Base-by-base conservation (phyloP, 805 yeast species). In the Starmerella apis region DNA sequence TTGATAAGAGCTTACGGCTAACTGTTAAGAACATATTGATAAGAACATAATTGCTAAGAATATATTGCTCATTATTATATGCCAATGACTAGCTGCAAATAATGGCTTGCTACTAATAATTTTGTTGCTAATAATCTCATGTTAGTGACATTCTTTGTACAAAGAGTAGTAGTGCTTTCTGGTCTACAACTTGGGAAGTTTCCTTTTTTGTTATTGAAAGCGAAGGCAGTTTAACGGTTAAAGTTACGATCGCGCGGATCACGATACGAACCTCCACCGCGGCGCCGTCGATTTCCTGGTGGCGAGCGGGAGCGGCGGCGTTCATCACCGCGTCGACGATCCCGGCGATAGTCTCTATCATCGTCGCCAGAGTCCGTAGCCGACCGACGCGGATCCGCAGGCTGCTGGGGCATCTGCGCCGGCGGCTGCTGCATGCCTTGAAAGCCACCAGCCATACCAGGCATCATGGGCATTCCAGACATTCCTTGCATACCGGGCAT, bases 291-390 rank as follows among this genome's bases (percentile, higher is more conserved):
- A 25, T 50, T 51, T 6, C 55, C 44, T 18, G 55, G 51, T 11
- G 63, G 63, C 10, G 63, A 59, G 22, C 63, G 54, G 19, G 63
- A 59, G 13, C 63, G 57, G 19, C 59, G 51, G 10, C 63, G 57
- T 27, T 60, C 62, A 41, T 59, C 63, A 24, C 43, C 43, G 18
- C 61, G 44, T 4, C 60, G 49, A 35, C 63, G 54, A 32, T 60
- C 62, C 20, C 57, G 53, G 45, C 55, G 55, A 13, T 53, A 47
- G 28, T 59, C 61, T 11, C 59, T 53, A 10, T 52, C 59, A n/a
- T 57, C 59, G 33, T 43, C 46, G 16, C 25, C 51, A 41, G 48
- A 55, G 18, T 28, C 43, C 32, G 33, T 48, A 37, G 16, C 31
- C 6, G 35, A 37, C 13, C 48, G 28, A 9, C 51, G 39, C 18